Evolutionary conservation across 176 grass and related monocot species (phyloP).

Genomic region (Stipa capillata): DNA sequence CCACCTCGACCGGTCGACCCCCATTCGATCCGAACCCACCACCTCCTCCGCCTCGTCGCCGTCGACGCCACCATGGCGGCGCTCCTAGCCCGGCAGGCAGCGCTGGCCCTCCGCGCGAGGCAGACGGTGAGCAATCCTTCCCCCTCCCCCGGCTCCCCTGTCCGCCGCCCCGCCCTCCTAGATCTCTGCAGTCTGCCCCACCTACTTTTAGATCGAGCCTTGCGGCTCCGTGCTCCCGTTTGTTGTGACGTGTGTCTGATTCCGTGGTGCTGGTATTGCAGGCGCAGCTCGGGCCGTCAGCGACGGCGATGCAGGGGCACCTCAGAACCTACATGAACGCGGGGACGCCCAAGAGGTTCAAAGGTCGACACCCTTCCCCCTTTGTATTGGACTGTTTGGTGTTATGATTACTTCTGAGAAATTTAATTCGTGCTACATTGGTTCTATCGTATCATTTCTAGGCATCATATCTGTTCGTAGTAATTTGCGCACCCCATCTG

Average conservation of each 20-base stretch:
- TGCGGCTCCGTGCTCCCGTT: not conserved
- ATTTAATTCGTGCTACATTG: not conserved
- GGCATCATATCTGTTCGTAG: not conserved
- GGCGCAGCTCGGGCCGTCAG: conserved; percentile 48
- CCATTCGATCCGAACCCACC: not conserved
- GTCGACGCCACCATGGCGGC: conserved; percentile 51
- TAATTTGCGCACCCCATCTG: not conserved
- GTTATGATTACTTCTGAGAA: not conserved
- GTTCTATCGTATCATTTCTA: not conserved
- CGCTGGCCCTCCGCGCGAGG: conserved; percentile 57
- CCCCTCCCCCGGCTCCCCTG: too few relatives aligned
- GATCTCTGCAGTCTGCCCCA: too few relatives aligned
- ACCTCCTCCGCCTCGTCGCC: conserved; percentile 24
- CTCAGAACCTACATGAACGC: conserved; percentile 52
- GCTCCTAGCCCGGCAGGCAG: conserved; percentile 66
- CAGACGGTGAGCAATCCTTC: conserved; percentile 42
- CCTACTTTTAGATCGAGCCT: conserved; percentile 5
- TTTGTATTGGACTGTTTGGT: not conserved
- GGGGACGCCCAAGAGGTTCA: conserved; percentile 48
- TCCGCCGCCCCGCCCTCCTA: not conserved
- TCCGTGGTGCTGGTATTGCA: conserved; percentile 7
- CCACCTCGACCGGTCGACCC: not conserved
- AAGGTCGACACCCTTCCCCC: conserved; percentile 34
- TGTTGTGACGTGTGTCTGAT: not conserved
- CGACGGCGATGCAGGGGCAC: conserved; percentile 61